phyloP scores from a whole-genome alignment of 805 yeast genomes.

The Monosporozyma solicola region DNA sequence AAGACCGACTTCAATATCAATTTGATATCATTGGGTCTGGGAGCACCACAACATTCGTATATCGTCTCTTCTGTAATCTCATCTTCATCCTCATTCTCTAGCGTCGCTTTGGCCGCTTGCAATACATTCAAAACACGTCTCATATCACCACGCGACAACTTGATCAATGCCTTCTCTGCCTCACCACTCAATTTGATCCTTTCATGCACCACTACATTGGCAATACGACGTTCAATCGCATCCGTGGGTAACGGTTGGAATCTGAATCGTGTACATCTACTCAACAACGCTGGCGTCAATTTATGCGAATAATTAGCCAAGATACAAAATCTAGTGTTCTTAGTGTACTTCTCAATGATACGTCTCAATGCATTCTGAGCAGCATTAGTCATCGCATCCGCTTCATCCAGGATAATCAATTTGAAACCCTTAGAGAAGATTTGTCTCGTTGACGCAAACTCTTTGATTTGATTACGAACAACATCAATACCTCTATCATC shows the following conservation, averaged over 20 bases:
- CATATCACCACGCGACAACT: slow-evolving; percentile 90
- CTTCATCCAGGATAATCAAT: slow-evolving; percentile 87
- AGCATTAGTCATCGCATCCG: slow-evolving; percentile 86
- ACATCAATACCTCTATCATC: slow-evolving; percentile 98
- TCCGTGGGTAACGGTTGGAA: slow-evolving; percentile 69
- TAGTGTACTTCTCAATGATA: slow-evolving; percentile 81
- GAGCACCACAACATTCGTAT: slow-evolving; percentile 93
- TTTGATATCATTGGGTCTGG: slow-evolving; percentile 79
- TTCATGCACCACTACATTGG: slow-evolving; percentile 63
- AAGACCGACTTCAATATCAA: slow-evolving; percentile 66
- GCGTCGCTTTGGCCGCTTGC: slow-evolving; percentile 86
- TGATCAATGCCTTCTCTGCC: slow-evolving; percentile 59
- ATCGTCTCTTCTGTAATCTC: slow-evolving; percentile 66
- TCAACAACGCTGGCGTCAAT: slow-evolving; percentile 85
- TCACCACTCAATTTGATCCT: slow-evolving; percentile 45
- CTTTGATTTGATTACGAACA: slow-evolving; percentile 94
- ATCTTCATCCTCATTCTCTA: slow-evolving; percentile 29
- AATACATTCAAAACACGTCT: slow-evolving; percentile 86
- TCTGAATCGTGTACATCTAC: slow-evolving; percentile 92
- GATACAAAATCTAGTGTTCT: slow-evolving; percentile 91
- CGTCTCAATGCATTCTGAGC: slow-evolving; percentile 80
- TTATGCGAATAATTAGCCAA: slow-evolving; percentile 95
- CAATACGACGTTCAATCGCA: slow-evolving; percentile 61
- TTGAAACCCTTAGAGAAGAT: slow-evolving; percentile 82
- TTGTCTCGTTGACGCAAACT: slow-evolving; percentile 92